phyloP scores from a whole-genome alignment of 129 eudicot species.

The Scalesia atractyloides region DNA sequence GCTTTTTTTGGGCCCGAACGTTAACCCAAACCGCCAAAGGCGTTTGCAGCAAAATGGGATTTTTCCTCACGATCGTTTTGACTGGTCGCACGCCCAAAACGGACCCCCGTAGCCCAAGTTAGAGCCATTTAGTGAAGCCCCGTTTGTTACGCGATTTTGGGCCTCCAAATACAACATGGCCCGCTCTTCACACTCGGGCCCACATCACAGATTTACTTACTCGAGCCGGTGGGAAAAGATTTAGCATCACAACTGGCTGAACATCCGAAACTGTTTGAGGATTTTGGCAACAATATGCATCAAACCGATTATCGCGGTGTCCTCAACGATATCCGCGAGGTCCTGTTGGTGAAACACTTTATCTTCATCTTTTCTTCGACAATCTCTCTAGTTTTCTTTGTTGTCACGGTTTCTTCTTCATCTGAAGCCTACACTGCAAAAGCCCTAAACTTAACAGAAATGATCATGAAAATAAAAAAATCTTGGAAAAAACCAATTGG shows the following conservation, averaged over 20 bases:
- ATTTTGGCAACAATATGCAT: not conserved
- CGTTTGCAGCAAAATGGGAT: too few species aligned
- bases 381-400: constrained; percentile 21
- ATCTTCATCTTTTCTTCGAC: constrained; percentile 5
- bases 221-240: constrained; percentile 16
- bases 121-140: too few species aligned
- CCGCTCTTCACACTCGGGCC: too few species aligned
- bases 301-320: not conserved
- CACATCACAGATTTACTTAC: constrained; percentile 16
- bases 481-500: constrained; percentile 19
- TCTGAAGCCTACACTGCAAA: constrained; percentile 31
- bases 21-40: too few species aligned
- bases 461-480: constrained; percentile 12
- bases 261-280: constrained; percentile 16
- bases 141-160: too few species aligned
- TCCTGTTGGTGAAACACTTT: not conserved
- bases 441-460: constrained; percentile 19
- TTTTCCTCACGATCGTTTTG: too few species aligned
- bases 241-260: constrained; percentile 1
- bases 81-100: too few species aligned
- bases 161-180: too few species aligned
- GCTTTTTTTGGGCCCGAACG: too few species aligned
- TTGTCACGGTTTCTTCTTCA: constrained; percentile 27
- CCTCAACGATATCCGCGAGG: not conserved
- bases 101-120: too few species aligned